Conservation (phyloP, 2,329 filamentous ascomycete genomes). For the Aciculosporium take region DNA sequence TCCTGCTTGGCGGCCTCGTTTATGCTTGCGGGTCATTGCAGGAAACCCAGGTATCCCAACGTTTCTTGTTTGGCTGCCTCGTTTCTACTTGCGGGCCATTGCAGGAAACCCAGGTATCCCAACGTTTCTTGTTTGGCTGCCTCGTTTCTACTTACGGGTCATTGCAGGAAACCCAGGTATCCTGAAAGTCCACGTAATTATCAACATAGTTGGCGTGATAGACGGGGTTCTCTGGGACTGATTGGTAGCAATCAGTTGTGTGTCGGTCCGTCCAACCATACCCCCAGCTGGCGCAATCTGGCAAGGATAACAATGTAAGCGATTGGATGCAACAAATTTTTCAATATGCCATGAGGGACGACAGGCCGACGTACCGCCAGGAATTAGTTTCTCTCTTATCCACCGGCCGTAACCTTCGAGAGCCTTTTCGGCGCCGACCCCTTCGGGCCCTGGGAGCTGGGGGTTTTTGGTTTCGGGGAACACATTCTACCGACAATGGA, state of each 20-base stretch:
- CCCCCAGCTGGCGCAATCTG: too few species aligned
- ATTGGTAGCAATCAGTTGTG: too few species aligned
- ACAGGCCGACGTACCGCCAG: slow-evolving; percentile 11
- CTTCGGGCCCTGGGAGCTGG: slow-evolving; percentile 14
- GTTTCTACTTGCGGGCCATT: too few species aligned
- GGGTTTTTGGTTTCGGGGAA: slow-evolving; percentile 5
- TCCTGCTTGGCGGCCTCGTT: too few species aligned
- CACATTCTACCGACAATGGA: slow-evolving; percentile 26
- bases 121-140: too few species aligned
- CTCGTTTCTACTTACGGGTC: slow-evolving; percentile 41
- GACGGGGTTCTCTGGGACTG: slow-evolving; percentile 29
- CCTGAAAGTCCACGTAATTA: slow-evolving; percentile 32
- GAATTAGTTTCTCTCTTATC: slow-evolving; percentile 30
- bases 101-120: too few species aligned
- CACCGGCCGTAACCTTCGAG: slow-evolving; percentile 42
- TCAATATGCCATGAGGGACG: background rate
- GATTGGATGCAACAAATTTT: slow-evolving; percentile 22
- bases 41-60: too few species aligned
- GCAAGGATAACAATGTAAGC: slow-evolving; percentile 29
- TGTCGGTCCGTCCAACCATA: too few species aligned
- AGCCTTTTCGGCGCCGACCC: slow-evolving; percentile 37
- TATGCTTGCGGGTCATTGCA: too few species aligned
- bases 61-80: too few species aligned
- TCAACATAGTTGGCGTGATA: slow-evolving; percentile 34
- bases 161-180: slow-evolving; percentile 49